phyloP scores from a whole-genome alignment of 768 basidiomycete genomes.

The Auricularia sp. region DNA sequence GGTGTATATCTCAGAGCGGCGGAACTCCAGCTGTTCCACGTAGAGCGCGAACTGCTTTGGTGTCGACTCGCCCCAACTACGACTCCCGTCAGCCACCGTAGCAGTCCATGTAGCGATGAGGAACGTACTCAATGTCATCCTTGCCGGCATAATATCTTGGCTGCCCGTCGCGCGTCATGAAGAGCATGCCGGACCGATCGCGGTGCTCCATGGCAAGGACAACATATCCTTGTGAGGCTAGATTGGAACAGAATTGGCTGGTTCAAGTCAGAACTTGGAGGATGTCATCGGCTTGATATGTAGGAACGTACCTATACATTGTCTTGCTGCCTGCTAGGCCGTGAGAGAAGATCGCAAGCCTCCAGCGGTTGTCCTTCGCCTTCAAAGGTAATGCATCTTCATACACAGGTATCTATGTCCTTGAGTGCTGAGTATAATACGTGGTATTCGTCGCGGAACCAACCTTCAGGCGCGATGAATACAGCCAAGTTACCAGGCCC shows the following conservation, averaged over 20 bases:
- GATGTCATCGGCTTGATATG: background rate
- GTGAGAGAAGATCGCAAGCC: constrained; percentile 77
- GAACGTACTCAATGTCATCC: constrained; percentile 33
- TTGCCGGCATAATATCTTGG: constrained; percentile 45
- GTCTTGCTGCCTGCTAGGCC: constrained; percentile 68
- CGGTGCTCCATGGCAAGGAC: constrained; percentile 78
- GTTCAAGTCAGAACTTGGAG: background rate
- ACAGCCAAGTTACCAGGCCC: background rate
- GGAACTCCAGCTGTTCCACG: constrained; percentile 57
- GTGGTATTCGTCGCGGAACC: no score
- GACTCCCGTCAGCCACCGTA: background rate
- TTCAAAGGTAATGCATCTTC: constrained; percentile 44
- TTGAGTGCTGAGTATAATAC: no score
- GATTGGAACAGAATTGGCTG: constrained; percentile 58
- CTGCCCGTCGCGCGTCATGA: background rate
- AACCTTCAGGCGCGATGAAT: background rate
- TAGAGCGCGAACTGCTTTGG: constrained; percentile 41
- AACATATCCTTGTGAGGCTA: constrained; percentile 72
- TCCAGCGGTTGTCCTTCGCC: constrained; percentile 34
- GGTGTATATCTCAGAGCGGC: constrained; percentile 59
- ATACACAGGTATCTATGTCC: constrained; percentile 45
- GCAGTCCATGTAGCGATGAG: constrained; percentile 3
- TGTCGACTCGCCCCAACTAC: constrained; percentile 21
- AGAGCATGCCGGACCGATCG: constrained; percentile 52
- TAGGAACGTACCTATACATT: constrained; percentile 45